Evolutionary conservation across 1,284 basidiomycete species (phyloP).

Genomic region (Malassezia yamatoensis): DNA sequence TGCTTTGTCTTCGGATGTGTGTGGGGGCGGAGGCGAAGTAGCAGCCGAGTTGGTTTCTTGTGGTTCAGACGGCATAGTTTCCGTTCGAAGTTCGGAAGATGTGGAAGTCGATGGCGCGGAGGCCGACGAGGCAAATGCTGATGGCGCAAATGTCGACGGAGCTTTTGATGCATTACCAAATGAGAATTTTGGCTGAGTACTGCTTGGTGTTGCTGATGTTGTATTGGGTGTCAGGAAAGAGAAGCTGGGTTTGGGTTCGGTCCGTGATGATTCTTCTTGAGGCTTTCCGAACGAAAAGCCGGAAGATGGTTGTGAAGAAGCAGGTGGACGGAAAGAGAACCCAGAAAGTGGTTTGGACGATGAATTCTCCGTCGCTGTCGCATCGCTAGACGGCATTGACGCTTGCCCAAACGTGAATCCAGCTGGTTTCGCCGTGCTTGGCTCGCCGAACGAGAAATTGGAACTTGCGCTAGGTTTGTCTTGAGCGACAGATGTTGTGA

Average conservation of each 20-base stretch:
- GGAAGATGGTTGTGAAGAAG: neutral
- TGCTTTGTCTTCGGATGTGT: neutral
- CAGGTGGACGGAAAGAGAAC: neutral
- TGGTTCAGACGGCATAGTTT: neutral
- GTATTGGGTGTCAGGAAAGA: no score
- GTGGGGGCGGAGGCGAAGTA: neutral
- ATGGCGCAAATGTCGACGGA: neutral
- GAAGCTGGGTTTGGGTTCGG: no score
- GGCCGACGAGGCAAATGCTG: neutral
- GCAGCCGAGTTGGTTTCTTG: neutral
- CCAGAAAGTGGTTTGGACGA: neutral
- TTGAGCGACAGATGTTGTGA: no score
- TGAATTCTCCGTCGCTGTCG: neutral
- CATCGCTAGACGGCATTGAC: neutral
- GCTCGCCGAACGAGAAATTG: neutral
- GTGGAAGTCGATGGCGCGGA: neutral
- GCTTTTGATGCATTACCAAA: neutral
- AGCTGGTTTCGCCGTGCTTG: neutral
- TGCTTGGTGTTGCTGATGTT: no score
- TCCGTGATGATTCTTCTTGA: neutral
- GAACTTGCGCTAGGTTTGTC: neutral
- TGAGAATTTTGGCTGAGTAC: neutral
- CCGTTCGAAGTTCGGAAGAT: constrained; percentile 1
- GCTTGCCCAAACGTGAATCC: neutral
- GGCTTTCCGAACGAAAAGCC: neutral